Conservation (phyloP, 495 filamentous ascomycete genomes). For the Hypoxylon rickii region DNA sequence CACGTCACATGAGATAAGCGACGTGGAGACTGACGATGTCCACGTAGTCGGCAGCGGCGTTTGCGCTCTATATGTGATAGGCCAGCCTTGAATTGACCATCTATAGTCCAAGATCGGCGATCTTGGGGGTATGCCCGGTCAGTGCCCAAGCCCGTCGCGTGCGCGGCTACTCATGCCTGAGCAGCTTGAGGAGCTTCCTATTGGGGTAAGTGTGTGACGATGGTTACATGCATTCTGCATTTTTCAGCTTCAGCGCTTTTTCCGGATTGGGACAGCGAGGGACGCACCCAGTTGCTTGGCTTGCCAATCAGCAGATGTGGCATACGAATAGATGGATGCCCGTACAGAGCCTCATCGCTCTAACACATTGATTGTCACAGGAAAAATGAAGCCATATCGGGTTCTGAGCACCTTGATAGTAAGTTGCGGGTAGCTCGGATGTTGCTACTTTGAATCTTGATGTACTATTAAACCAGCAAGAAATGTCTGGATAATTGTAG, state of each 20-base stretch:
- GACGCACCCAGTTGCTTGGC: not conserved
- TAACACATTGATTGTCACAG: not conserved
- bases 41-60: constrained; percentile 12
- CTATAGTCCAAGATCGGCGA: not conserved
- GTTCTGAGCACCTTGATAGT: not conserved
- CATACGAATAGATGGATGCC: constrained; percentile 14
- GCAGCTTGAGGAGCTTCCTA: not conserved
- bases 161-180: constrained; percentile 5
- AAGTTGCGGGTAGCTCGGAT: not conserved
- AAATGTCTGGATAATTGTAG: not conserved
- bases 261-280: constrained; percentile 11
- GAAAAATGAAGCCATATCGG: not conserved
- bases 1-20: constrained; percentile 3
- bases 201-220: not conserved
- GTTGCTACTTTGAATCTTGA: too few species aligned
- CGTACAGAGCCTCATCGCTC: constrained; percentile 2
- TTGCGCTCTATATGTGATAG: constrained; percentile 3
- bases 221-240: constrained; percentile 6
- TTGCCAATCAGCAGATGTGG: constrained; percentile 11
- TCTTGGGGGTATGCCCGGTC: not conserved
- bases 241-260: constrained; percentile 19
- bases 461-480: too few species aligned
- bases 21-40: constrained; percentile 19
- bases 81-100: not conserved
- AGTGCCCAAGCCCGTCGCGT: not conserved